Base-by-base conservation (phyloP, 2,329 filamentous ascomycete genomes). In the Diaporthe destruens region DNA sequence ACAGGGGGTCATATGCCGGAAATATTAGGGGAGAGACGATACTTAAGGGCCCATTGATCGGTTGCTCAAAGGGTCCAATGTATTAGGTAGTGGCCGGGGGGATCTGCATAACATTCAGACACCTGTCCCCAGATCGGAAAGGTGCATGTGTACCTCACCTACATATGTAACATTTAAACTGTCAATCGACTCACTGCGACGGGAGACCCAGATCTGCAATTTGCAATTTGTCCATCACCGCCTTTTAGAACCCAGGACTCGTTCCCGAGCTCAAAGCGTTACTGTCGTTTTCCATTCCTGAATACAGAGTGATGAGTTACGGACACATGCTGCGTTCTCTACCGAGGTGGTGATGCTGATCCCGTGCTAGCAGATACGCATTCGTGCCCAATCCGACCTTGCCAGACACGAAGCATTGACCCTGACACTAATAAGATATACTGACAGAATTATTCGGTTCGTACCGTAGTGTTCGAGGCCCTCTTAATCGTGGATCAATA, bases 391-490 rank as follows among this genome's bases (percentile, higher is more conserved):
- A 9, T 6, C 4, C 6, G 1, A n/a, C 25, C 18, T 9, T 18
- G 7, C 25, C 61, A 36, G 29, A 65, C 23, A 65, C 44, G 29
- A 65, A 36, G 12, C 12, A 8, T 14, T 5, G 20, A 18, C 57
- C 29, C 20, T 25, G 32, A 4, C 29, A 51, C 32, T 36, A 36
- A 36, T 16, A 4, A 8, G 6, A 36, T 51, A 34, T 49, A 20
- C 11, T 36, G 51, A 51, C 25, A 18, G 44, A 34, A n/a, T 23
- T 36, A 42, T 65, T 20, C 44, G 61, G 61, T 29, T 65, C 61
- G 61, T 39, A 36, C 44, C 61, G 44, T 34, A 65, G 7, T 25
- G 44, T 51, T 65, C 32, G 42, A 29, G n/a, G 29, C 20, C 61
- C 9, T 25, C 42, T 34, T 63, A 51, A 65, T 23, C 11, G 12